Evolutionary conservation across 1,284 basidiomycete genomes (phyloP).

Genomic region (Somion occarium): DNA sequence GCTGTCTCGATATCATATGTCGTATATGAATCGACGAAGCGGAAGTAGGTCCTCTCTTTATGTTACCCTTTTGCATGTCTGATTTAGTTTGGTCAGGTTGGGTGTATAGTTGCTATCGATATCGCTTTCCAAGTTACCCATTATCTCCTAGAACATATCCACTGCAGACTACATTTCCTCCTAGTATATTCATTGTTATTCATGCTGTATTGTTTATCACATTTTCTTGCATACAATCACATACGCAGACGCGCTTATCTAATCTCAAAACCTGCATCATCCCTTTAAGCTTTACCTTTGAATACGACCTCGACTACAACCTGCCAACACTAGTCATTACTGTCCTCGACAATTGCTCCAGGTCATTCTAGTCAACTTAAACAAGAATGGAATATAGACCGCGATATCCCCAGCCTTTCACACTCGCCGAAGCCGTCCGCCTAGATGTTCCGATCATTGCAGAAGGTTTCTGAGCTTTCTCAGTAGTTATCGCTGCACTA

Average conservation of each 20-base stretch:
- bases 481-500: not conserved
- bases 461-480: slow-evolving; percentile 46
- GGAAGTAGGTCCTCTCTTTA: slow-evolving; percentile 44
- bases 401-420: slow-evolving; percentile 71
- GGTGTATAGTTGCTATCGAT: slow-evolving; percentile 37
- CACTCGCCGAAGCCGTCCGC: slow-evolving; percentile 57
- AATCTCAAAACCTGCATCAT: not conserved
- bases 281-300: not conserved
- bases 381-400: slow-evolving; percentile 58
- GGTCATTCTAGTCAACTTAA: too few species aligned
- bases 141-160: slow-evolving; percentile 9
- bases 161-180: slow-evolving; percentile 1
- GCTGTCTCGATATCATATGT: slow-evolving; percentile 94
- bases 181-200: slow-evolving; percentile 1
- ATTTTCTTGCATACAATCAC: slow-evolving; percentile 2
- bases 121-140: slow-evolving; percentile 18
- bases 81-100: slow-evolving; percentile 29
- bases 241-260: not conserved
- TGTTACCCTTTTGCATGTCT: slow-evolving; percentile 5
- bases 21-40: slow-evolving; percentile 81
- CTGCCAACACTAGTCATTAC: too few species aligned
- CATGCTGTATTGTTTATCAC: slow-evolving; percentile 9
- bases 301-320: not conserved
- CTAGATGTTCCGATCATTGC: slow-evolving; percentile 66
- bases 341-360: not conserved